Conservation (phyloP, 164 flowering plant genomes). For the Chimonanthus praecox region DNA sequence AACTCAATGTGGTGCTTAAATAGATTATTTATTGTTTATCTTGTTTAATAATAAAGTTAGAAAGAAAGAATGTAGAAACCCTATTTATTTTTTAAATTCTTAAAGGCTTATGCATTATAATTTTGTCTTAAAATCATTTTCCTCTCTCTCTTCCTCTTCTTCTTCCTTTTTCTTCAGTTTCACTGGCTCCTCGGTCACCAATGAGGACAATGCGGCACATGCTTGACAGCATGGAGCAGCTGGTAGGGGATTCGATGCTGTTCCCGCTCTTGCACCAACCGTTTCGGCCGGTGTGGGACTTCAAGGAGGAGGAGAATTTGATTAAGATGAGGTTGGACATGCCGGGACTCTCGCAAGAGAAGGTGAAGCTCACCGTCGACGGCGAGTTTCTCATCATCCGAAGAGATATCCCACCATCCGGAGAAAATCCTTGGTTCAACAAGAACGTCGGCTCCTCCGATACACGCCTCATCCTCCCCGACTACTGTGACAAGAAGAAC, state of each 20-base stretch:
- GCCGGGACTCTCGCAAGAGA: conserved; percentile 42
- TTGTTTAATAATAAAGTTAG: too few species aligned
- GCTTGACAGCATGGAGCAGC: conserved; percentile 69
- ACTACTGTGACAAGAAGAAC: conserved; percentile 46
- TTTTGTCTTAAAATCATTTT: too few species aligned
- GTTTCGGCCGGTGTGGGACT: conserved; percentile 66
- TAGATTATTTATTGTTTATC: too few species aligned
- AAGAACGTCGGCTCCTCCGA: conserved; percentile 41
- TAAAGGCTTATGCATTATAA: too few species aligned
- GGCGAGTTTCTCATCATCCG: conserved; percentile 58
- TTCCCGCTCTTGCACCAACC: conserved; percentile 22
- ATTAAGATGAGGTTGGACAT: conserved; percentile 71
- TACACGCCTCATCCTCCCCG: conserved; percentile 58
- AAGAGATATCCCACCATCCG: conserved; percentile 41
- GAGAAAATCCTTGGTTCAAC: conserved; percentile 29
- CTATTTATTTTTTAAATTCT: too few species aligned
- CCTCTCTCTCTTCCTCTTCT: too few species aligned
- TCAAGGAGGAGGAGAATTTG: conserved; percentile 56
- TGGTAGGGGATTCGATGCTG: conserved; percentile 51
- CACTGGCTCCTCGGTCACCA: conserved; percentile 57
- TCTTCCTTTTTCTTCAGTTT: conserved; percentile 21
- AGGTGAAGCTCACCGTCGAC: conserved; percentile 61
- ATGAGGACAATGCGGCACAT: conserved; percentile 73
- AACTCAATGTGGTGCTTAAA: too few species aligned
- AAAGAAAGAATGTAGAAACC: too few species aligned